phyloP scores from a whole-genome alignment of 371 early-diverging fungal genomes.

The Nematocida ironsii region DNA sequence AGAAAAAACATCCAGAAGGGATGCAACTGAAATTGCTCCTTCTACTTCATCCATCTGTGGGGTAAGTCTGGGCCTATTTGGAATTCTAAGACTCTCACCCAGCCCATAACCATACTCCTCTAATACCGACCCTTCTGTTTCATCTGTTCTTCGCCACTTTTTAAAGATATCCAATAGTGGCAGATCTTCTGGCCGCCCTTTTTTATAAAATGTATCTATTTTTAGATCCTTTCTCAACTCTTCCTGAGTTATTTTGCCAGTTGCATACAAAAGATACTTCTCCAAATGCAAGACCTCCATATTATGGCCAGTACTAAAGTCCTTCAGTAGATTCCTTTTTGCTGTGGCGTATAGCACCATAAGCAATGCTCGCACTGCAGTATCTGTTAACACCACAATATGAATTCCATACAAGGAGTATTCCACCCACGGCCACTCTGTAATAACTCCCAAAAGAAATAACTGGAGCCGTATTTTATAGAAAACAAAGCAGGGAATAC shows the following conservation, averaged over 20 bases:
- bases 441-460: background rate
- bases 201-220: constrained; percentile 57
- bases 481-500: constrained; percentile 32
- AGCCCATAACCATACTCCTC: constrained; percentile 56
- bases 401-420: background rate
- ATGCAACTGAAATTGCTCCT: constrained; percentile 59
- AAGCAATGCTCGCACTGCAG: background rate
- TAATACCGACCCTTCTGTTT: constrained; percentile 33
- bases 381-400: background rate
- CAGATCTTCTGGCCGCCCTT: constrained; percentile 52
- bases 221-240: constrained; percentile 3
- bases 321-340: constrained; percentile 51
- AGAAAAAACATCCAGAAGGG: constrained; percentile 52
- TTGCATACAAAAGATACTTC: constrained; percentile 60
- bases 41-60: constrained; percentile 51
- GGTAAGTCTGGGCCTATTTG: constrained; percentile 48
- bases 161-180: constrained; percentile 34
- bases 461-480: constrained; percentile 22
- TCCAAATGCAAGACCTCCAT: constrained; percentile 62
- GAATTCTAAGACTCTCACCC: constrained; percentile 54
- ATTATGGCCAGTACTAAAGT: constrained; percentile 58
- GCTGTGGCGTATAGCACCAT: constrained; percentile 46
- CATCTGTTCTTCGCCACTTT: constrained; percentile 35
- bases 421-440: constrained; percentile 9
- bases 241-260: constrained; percentile 10